Percentiles rank a stretch among this genome's conserved stretches.
Evolutionary conservation across 2,329 filamentous ascomycete genomes (phyloP).

Genomic region (Aspergillus sp.): DNA sequence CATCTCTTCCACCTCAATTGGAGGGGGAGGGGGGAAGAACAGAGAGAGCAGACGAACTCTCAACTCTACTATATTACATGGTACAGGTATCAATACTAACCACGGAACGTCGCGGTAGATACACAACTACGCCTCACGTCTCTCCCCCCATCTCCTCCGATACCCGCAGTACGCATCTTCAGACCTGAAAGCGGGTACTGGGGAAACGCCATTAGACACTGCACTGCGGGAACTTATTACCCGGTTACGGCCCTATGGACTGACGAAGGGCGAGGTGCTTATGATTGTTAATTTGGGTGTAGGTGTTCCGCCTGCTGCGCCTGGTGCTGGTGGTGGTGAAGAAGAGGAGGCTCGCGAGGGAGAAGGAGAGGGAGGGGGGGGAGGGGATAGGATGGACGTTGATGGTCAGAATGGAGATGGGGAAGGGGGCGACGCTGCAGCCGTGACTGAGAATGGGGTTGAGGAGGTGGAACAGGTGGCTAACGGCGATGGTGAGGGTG

Average conservation of each 20-base stretch:
- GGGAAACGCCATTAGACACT: conserved; percentile 32
- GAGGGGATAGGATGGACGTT: conserved; percentile 35
- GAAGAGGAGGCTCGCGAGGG: neutral
- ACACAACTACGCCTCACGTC: conserved; percentile 42
- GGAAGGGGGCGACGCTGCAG: conserved; percentile 10
- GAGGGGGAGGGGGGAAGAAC: too few relatives aligned
- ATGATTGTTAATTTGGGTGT: conserved; percentile 48
- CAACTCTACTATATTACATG: too few relatives aligned
- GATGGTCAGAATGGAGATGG: conserved; percentile 17
- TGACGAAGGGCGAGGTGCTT: conserved; percentile 49
- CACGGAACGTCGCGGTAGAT: conserved; percentile 27
- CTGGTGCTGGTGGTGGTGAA: conserved; percentile 20
- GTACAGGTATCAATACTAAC: neutral
- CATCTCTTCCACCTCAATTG: neutral
- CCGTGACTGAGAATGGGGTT: neutral
- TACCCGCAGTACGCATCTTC: conserved; percentile 35
- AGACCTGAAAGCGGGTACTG: conserved; percentile 4
- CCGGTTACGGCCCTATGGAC: conserved; percentile 38
- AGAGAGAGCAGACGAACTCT: too few relatives aligned
- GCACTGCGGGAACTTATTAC: conserved; percentile 39
- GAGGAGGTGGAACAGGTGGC: conserved; percentile 20
- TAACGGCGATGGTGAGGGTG: conserved; percentile 17
- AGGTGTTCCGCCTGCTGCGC: conserved; percentile 21
- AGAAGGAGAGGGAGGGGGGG: conserved; percentile 5
- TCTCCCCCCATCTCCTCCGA: conserved; percentile 40